Evolutionary conservation across 306 rosid species (phyloP), one percentile per base, ranked within the genome.

Genomic region (Cotoneaster glaucophyllus): DNA sequence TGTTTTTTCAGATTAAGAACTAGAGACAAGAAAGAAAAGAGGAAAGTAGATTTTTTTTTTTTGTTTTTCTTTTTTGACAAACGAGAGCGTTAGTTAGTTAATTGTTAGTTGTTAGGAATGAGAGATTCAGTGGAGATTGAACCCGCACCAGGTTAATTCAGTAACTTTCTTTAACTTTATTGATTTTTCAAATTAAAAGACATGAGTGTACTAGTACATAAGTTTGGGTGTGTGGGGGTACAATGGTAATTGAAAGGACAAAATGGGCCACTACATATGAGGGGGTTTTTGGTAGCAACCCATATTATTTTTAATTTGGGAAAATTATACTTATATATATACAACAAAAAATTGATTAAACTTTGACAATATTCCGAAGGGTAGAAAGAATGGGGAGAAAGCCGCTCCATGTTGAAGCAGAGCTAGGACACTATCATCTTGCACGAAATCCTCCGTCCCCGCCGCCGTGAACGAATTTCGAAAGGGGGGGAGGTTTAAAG

Each of bases 291-390:
- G 74, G 88, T 26, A 64, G 85, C 76, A 80, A 80, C 87, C 87
- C 86, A 32, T 54, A 56, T 71, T 71, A 80, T 74, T 69, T 83
- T 86, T 15, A 80, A 86, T 90, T 81, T 56, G 12, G 72, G 45
- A 43, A 79, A 70, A 54, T 74, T 57, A 61, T 71, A 65, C 64
- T 77, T 80, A 62, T 76, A 37, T 88, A 90, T 88, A 83, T 79
- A 89, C 89, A 86, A 79, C 80, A 82, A 86, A 88, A 88, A 90
- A 82, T 86, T 85, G 75, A 82, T 78, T 69, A 70, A 76, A 61
- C 4, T 61, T 75, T 69, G 73, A 73, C 75, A 67, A 67, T 71
- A 75, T 67, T 48, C 54, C 85, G 65, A 74, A 75, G 66, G 66
- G 71, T 59, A 73, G 72, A 76, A 82, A 79, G 67, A 83, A 83